These are phyloP conservation scores for Solanum pennellii DNA, from an alignment of 257 asterid genomes.

Conservation along the genomic window DNA sequence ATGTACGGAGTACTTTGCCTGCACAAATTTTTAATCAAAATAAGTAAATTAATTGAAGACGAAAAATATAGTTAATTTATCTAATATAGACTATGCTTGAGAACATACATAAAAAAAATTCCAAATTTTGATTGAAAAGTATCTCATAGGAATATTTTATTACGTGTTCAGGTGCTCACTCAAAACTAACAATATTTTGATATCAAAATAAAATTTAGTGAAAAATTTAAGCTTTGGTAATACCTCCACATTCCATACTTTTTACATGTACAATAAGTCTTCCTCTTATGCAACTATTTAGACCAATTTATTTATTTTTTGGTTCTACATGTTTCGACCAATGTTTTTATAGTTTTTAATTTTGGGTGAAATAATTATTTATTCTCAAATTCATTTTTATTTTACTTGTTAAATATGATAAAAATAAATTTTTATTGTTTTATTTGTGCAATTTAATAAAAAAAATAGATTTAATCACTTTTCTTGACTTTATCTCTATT, in stretches of 20 bases:
- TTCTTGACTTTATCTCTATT: background rate
- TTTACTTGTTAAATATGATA: background rate
- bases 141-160: background rate
- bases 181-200: rapidly evolving
- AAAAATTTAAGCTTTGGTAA: background rate
- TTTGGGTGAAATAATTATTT: background rate
- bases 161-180: background rate
- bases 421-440: background rate
- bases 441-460: background rate
- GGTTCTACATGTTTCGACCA: background rate
- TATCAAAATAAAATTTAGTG: background rate
- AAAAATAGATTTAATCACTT: background rate
- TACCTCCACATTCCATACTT: background rate
- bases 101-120: background rate
- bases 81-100: background rate
- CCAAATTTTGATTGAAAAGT: background rate
- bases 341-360: background rate
- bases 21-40: background rate
- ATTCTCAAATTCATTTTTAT: background rate
- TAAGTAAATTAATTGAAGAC: background rate
- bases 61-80: background rate
- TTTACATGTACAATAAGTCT: background rate
- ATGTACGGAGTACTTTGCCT: slow-evolving; percentile 4
- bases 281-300: background rate
- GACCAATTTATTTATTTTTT: background rate